phyloP scores from a whole-genome alignment of 2,329 filamentous ascomycete genomes.

The Ophiocordyceps robertsii region DNA sequence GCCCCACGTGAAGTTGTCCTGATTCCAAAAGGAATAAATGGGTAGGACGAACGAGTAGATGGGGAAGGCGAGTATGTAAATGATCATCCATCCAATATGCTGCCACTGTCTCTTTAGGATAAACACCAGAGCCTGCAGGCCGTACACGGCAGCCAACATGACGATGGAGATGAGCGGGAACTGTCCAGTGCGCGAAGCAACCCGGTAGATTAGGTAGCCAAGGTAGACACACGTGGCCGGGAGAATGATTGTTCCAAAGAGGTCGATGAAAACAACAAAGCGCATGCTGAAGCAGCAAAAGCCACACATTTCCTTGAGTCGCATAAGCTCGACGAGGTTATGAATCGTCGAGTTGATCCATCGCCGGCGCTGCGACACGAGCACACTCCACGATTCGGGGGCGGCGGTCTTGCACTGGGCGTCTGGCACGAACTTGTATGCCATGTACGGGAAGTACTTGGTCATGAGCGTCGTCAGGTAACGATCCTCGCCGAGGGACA shows the following conservation, averaged over 20 bases:
- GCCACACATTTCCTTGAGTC: slow-evolving; percentile 85
- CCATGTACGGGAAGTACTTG: slow-evolving; percentile 91
- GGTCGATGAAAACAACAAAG: slow-evolving; percentile 89
- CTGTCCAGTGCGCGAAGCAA: slow-evolving; percentile 54
- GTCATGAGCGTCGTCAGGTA: slow-evolving; percentile 96
- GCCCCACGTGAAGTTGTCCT: slow-evolving; percentile 98
- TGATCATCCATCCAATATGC: slow-evolving; percentile 98
- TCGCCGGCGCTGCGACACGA: slow-evolving; percentile 93
- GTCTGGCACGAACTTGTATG: slow-evolving; percentile 89
- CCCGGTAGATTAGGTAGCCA: slow-evolving; percentile 71
- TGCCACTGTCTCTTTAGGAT: slow-evolving; percentile 97
- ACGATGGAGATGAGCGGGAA: slow-evolving; percentile 80
- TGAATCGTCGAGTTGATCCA: slow-evolving; percentile 99
- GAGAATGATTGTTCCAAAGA: slow-evolving; percentile 83
- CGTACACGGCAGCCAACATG: slow-evolving; percentile 85
- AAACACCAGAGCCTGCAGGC: slow-evolving; percentile 91
- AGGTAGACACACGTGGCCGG: slow-evolving; percentile 82
- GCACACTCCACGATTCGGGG: slow-evolving; percentile 83
- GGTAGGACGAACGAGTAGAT: slow-evolving; percentile 87
- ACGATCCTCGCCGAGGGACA: slow-evolving; percentile 92
- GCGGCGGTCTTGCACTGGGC: slow-evolving; percentile 90
- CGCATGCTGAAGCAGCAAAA: slow-evolving; percentile 99
- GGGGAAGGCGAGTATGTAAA: slow-evolving; percentile 90
- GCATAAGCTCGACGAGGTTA: slow-evolving; percentile 83
- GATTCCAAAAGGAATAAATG: slow-evolving; percentile 98